Base-by-base conservation (phyloP, 164 flowering plant species). In the Berberis vulgaris region DNA sequence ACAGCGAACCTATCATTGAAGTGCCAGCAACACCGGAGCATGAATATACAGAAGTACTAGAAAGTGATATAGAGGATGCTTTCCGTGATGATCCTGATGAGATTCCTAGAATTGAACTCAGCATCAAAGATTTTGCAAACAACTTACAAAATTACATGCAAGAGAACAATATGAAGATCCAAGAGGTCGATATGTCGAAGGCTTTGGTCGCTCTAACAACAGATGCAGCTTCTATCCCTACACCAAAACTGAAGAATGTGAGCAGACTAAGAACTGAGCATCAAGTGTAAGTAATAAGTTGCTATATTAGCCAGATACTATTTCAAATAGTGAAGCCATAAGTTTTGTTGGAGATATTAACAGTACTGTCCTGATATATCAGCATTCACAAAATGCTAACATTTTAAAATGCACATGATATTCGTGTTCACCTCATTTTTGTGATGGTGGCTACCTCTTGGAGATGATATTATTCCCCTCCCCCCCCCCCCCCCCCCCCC, bases 71-170 rank as follows among this genome's bases (percentile, higher is more conserved):
- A 12, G 99, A 95, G 67, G 96, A 88, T 62, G 59, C 74, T 43
- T 71, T 79, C 52, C 69, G 38, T 62, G 88, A 85, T 59, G 96
- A 91, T 69, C 80, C 83, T 7, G 84, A 88, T 64, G 99, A 88
- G 68, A 91, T 95, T 67, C 99, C 99, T 1, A 84, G 82, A 41
- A 91, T 95, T 69, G 76, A 81, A 65, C 86, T 95, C 46, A 81
- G 86, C 67, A 68, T 87, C 46, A 85, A 83, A 66, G 82, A 82
- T 69, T 82, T 95, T 65, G 76, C 87, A 38, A 75, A 76, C 61
- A 87, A 78, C 60, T 75, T 95, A 59, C 86, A 95, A 62, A 83
- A 71, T 54, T 84, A 79, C 63, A 80, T 91, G 79, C 77, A 83
- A 67, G 65, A 77, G 10, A 86, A 69, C 58, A 65, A 76, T 52